Evolutionary conservation across 208 protist species (phyloP), one percentile per base, ranked within the genome.

Genomic region (Crithidia expoeki): DNA sequence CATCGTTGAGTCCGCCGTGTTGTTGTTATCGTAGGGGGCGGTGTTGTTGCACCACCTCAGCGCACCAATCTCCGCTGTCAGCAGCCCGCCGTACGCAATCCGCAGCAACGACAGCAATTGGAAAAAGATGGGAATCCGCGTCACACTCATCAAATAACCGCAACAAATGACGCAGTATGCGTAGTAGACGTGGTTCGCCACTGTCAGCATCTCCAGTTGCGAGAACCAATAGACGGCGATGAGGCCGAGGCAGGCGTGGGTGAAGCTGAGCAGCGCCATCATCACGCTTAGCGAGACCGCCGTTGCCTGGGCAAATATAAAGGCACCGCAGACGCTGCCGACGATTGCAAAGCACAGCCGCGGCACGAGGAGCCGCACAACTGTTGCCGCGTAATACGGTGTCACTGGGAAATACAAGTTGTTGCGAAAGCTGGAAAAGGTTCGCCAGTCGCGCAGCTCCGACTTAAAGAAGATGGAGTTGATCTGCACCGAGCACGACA

Each of bases 111-210:
- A 86, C 27, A 86, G 53, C 21, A 62, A 28, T 49, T 77, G 51
- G 19, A 89, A 74, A 10, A 83, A 40, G 12, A 42, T 11, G 4
- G 84, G 84, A 17, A 86, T 47, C 6, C 44, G 62, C 34, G 59
- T n/a, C n/a, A 84, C 23, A 53, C 68, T 82, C n/a, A 90, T 56
- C 11, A 90, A 51, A 58, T 76, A 87, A 21, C 81, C 81, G 51
- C 74, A 79, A 53, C 82, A 64, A 46, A 86, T 80, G 6, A 79
- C 81, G 63, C 80, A 84, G 72, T 86, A 86, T 40, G 55, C 77
- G 64, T 86, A 82, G 60, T 86, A 84, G 32, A 73, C 0, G 55
- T 77, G 65, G 25, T 84, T 63, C 3, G 74, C 47, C 47, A 61
- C 47, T 63, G 61, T 69, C 44, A 83, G 64, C 36, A 36, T 36